These are phyloP conservation scores for Chlorella sp. DNA, from an alignment of 139 green algal species.

Conservation along the genomic window DNA sequence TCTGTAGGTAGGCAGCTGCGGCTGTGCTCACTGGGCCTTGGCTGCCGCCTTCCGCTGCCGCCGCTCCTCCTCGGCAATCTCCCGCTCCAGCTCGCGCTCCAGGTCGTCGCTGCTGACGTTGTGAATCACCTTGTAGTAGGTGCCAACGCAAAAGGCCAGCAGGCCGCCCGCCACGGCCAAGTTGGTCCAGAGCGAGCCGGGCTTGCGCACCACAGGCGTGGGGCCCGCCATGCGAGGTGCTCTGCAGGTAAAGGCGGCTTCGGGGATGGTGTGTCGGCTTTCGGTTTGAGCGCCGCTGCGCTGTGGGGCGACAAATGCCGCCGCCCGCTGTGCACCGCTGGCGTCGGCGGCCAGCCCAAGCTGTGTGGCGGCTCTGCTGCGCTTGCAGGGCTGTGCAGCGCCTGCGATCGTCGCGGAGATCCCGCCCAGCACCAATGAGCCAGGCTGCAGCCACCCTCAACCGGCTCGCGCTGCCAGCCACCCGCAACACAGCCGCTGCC, in stretches of 20 bases:
- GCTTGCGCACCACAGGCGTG: neutral
- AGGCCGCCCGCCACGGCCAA: slow-evolving; percentile 49
- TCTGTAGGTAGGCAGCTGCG: too few species aligned
- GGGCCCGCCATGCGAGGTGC: neutral
- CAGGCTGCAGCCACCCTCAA: too few species aligned
- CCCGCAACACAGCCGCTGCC: neutral
- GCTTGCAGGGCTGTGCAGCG: too few species aligned
- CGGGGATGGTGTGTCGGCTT: neutral
- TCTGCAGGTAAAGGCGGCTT: too few species aligned
- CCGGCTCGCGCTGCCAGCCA: neutral
- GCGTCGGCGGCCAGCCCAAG: too few species aligned
- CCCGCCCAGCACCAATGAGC: too few species aligned
- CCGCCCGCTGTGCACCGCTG: too few species aligned
- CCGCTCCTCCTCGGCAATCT: slow-evolving; percentile 31
- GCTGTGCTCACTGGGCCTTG: neutral
- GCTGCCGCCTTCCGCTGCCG: neutral
- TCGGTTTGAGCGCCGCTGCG: neutral
- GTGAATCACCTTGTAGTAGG: slow-evolving; percentile 59
- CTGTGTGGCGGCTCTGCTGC: too few species aligned
- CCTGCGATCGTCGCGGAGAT: too few species aligned
- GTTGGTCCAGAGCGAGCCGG: slow-evolving; percentile 29
- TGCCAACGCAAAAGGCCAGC: slow-evolving; percentile 48
- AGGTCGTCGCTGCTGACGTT: slow-evolving; percentile 56
- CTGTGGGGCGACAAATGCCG: neutral
- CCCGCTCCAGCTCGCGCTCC: slow-evolving; percentile 53